These are phyloP conservation scores for Trichoderma asperellum DNA, from an alignment of 2,329 filamentous ascomycete species.

Conservation along the genomic window DNA sequence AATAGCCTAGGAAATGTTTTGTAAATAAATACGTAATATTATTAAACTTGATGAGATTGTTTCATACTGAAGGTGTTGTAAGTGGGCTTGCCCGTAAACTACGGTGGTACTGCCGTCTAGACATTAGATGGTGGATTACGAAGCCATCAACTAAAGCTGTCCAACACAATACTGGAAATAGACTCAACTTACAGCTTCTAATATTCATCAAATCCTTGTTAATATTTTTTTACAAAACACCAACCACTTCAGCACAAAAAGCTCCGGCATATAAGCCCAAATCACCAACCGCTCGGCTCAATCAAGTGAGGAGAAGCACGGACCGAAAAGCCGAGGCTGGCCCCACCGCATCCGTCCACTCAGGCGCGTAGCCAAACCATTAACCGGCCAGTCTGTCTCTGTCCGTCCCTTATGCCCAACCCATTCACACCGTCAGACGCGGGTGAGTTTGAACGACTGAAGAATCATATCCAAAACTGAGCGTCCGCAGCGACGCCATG, in stretches of 20 bases:
- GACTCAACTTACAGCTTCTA: background rate
- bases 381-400: background rate
- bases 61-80: background rate
- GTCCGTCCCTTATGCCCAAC: constrained; percentile 1
- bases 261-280: background rate
- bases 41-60: background rate
- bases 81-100: background rate
- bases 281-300: background rate
- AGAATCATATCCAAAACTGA: background rate
- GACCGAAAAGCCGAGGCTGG: constrained; percentile 20
- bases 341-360: background rate
- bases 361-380: constrained; percentile 1
- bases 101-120: background rate
- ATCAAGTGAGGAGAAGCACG: constrained; percentile 4
- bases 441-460: background rate
- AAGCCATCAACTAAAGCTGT: background rate
- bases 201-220: background rate
- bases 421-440: background rate
- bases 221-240: background rate
- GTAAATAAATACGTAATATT: background rate
- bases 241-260: background rate
- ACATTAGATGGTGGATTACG: background rate
- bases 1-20: background rate
- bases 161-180: background rate
- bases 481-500: constrained; percentile 5